A percentile compares a stretch with the other conserved stretches of the same genome.
These are phyloP conservation scores for Misopates orontium DNA, from an alignment of 257 asterid genomes.

Conservation along the genomic window DNA sequence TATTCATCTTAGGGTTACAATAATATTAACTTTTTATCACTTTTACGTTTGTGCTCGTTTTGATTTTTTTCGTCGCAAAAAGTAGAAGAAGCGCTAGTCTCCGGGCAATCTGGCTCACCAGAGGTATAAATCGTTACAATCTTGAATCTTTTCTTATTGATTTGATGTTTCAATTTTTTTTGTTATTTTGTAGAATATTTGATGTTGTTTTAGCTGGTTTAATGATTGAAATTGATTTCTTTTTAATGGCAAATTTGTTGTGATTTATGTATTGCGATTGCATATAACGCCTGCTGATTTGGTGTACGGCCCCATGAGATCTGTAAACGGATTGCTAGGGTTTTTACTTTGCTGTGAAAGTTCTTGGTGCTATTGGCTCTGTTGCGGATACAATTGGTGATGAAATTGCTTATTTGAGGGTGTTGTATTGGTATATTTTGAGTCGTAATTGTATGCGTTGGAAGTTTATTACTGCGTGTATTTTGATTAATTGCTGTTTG, in stretches of 20 bases:
- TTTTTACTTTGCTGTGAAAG: background rate
- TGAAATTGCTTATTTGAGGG: conserved; percentile 3
- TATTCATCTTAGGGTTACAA: conserved; percentile 17
- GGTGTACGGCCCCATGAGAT: too few species aligned
- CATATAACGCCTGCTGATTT: background rate
- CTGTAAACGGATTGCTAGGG: too few species aligned
- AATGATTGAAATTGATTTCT: conserved; percentile 1
- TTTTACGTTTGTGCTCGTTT: background rate
- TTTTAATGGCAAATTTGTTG: background rate
- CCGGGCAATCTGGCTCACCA: conserved; percentile 64
- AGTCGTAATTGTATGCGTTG: background rate
- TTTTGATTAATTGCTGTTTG: background rate
- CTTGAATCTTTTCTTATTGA: background rate
- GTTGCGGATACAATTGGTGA: background rate
- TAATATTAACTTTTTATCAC: background rate
- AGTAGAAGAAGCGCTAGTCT: conserved; percentile 21
- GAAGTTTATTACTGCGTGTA: background rate
- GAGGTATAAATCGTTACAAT: conserved; percentile 40
- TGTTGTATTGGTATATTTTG: background rate
- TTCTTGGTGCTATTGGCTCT: background rate
- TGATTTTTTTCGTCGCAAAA: conserved; percentile 17
- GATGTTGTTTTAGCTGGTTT: conserved; percentile 5
- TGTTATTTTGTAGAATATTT: background rate
- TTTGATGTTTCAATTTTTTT: background rate
- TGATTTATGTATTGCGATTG: conserved; percentile 15